Evolutionary conservation across 2,329 filamentous ascomycete genomes (phyloP), one percentile per base, ranked within the genome.

Genomic region (Basipetospora chlamydospora): DNA sequence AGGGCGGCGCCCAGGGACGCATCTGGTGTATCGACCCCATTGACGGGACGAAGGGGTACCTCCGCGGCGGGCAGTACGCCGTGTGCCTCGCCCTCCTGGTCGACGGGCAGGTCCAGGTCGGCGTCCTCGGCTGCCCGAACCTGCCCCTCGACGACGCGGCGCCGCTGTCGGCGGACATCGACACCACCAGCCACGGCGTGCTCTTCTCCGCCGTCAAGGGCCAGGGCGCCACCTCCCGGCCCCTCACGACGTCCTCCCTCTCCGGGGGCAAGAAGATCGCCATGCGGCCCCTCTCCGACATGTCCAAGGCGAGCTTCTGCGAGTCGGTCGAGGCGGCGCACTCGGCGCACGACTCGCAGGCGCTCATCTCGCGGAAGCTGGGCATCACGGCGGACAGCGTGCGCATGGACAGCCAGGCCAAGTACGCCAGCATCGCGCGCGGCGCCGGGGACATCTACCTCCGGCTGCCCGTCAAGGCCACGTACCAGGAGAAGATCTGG

Each of bases 401-500:
- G 41, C 76, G 88, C 45, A 90, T 98, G 80, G 90, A 98, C 63
- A 93, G 84, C 36, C 90, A 98, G 61, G 88, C 90, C 48, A 98
- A 98, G 61, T 98, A 98, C 60, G 88, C 80, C 43, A 90, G 83
- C 25, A 93, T 98, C 54, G 90, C 90, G 25, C 72, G 90, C 43
- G 90, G 90, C 31, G 86, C 87, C 5, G 90, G 87, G 34, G 90
- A 98, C 53, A 78, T 98, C 45, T 98, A 98, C 61, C 70, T 98
- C 40, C 74, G 92, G 37, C 63, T 98, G 40, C 90, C 90, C 3
- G 80, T 84, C 41, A 81, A 74, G 54, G 80, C 79, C 47, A 78
- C 80, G 37, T 98, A 98, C 62, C 77, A 93, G 56, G 90, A 98
- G 69, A 98, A 98, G 73, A 98, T 98, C 47, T 98, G 90, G 90